Evolutionary conservation across 805 yeast genomes (phyloP).

Genomic region (Candida germanica): DNA sequence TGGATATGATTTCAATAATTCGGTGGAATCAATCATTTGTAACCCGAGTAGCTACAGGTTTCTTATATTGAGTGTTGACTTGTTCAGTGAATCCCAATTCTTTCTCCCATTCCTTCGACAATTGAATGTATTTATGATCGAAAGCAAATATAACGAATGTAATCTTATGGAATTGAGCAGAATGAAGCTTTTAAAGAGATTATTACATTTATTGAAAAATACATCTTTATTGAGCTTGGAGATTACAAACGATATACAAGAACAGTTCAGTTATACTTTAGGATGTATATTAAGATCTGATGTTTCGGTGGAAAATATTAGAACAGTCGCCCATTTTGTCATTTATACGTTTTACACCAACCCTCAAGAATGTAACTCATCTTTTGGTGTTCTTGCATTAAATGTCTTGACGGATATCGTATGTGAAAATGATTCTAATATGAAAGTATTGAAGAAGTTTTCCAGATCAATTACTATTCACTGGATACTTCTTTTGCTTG

Average conservation of each 20-base stretch:
- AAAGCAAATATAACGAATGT: conserved; percentile 47
- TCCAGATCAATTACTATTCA: conserved; percentile 59
- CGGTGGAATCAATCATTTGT: conserved; percentile 54
- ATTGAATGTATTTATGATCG: conserved; percentile 51
- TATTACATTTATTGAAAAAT: conserved; percentile 50
- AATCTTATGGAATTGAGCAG: conserved; percentile 53
- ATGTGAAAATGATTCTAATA: conserved; percentile 38
- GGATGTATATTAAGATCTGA: conserved; percentile 31
- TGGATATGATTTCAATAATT: conserved; percentile 53
- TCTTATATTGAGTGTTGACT: conserved; percentile 52
- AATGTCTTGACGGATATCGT: conserved; percentile 34
- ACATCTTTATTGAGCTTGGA: conserved; percentile 11
- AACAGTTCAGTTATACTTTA: conserved; percentile 21
- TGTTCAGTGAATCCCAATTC: conserved; percentile 59
- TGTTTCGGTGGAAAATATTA: conserved; percentile 52
- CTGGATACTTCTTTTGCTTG: conserved; percentile 58
- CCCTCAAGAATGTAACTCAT: conserved; percentile 32
- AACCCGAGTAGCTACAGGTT: conserved; percentile 56
- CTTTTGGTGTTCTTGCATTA: conserved; percentile 31
- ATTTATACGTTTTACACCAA: conserved; percentile 46
- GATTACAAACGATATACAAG: conserved; percentile 6
- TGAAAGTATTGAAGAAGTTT: conserved; percentile 40
- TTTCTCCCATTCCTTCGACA: conserved; percentile 56
- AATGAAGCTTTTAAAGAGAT: conserved; percentile 46
- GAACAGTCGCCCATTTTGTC: conserved; percentile 45